These are phyloP conservation scores for Gossypium davidsonii DNA, from an alignment of 441 rosid genomes.

Conservation along the genomic window DNA sequence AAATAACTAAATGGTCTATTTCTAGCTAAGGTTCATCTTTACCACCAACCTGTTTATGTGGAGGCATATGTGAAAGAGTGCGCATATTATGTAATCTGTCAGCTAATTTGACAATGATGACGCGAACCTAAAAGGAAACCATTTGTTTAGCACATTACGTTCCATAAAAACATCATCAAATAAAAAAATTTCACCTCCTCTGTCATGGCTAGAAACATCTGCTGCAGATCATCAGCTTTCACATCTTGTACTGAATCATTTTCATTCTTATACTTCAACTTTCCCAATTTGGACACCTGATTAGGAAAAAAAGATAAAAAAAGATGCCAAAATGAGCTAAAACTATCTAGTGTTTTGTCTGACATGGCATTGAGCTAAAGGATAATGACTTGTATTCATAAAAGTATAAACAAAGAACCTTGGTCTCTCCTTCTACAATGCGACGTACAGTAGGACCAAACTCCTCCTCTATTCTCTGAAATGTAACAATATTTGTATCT, in stretches of 20 bases:
- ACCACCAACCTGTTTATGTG: constrained; percentile 75
- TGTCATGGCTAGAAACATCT: constrained; percentile 98
- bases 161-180: not conserved
- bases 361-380: constrained; percentile 1
- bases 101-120: constrained; percentile 95
- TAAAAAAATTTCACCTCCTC: constrained; percentile 57
- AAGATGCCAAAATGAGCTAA: constrained; percentile 14
- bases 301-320: constrained; percentile 12
- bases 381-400: not conserved
- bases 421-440: constrained; percentile 98
- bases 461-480: constrained; percentile 87
- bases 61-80: constrained; percentile 90
- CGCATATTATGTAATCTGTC: constrained; percentile 99
- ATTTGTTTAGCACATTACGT: not conserved
- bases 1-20: constrained; percentile 10
- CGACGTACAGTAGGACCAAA: constrained; percentile 82
- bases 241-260: constrained; percentile 76
- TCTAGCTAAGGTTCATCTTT: constrained; percentile 14
- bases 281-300: constrained; percentile 93
- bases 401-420: constrained; percentile 45
- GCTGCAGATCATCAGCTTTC: constrained; percentile 95
- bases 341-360: constrained; percentile 1
- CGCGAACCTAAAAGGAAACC: constrained; percentile 61
- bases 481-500: constrained; percentile 90
- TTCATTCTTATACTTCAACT: constrained; percentile 73